phyloP scores from a whole-genome alignment of 208 protist species.

The Vickermania spadyakhi region DNA sequence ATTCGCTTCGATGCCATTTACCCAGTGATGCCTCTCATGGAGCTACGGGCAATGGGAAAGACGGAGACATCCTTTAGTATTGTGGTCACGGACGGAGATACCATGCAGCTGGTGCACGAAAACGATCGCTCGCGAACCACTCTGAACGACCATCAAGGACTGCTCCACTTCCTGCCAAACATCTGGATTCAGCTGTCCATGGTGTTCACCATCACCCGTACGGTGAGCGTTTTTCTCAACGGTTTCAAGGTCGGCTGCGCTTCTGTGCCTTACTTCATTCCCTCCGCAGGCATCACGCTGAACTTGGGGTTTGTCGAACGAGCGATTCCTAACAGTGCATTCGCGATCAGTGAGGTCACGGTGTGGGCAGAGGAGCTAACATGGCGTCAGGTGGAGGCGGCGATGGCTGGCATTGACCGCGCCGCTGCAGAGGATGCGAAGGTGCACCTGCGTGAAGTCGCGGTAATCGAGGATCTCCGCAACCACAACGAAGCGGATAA shows the following conservation, averaged over 20 bases:
- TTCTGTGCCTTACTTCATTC: slow-evolving; percentile 30
- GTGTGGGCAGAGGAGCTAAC: slow-evolving; percentile 71
- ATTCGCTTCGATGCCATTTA: slow-evolving; percentile 65
- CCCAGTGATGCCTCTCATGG: slow-evolving; percentile 55
- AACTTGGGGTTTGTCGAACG: slow-evolving; percentile 47
- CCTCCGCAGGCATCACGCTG: slow-evolving; percentile 35
- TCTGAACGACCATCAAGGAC: slow-evolving; percentile 58
- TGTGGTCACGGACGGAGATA: slow-evolving; percentile 32
- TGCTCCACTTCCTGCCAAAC: slow-evolving; percentile 42
- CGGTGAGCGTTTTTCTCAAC: slow-evolving; percentile 58
- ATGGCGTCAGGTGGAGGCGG: slow-evolving; percentile 50
- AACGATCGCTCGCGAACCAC: slow-evolving; percentile 16
- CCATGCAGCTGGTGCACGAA: slow-evolving; percentile 41
- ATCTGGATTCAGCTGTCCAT: slow-evolving; percentile 56
- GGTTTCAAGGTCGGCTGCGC: slow-evolving; percentile 48
- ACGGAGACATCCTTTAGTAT: slow-evolving; percentile 12
- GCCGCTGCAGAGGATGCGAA: not conserved
- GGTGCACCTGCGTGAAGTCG: slow-evolving; percentile 11
- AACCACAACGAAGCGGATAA: slow-evolving; percentile 24
- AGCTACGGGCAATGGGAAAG: slow-evolving; percentile 20
- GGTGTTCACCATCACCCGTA: slow-evolving; percentile 41
- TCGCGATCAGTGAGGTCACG: slow-evolving; percentile 51
- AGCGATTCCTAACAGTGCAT: slow-evolving; percentile 28
- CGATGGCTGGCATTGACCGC: slow-evolving; percentile 23
- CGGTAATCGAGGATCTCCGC: slow-evolving; percentile 40